Conservation (phyloP, 805 yeast species). For the Nakazawaea sp. region DNA sequence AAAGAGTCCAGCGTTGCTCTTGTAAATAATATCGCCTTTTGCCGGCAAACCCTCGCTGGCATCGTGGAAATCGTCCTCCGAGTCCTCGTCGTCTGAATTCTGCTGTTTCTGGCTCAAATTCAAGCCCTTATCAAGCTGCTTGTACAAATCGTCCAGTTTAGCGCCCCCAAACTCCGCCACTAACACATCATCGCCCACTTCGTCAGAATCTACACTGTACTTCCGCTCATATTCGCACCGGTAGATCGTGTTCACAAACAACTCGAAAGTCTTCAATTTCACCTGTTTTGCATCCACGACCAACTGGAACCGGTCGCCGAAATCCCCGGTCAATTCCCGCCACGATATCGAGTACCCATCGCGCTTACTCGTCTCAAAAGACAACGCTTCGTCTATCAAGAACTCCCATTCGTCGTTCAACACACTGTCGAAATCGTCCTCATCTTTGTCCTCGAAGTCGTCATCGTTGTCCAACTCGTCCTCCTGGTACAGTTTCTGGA, state of each 20-base stretch:
- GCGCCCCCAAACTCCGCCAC: slow-evolving; percentile 11
- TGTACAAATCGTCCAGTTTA: slow-evolving; percentile 13
- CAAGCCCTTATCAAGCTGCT: slow-evolving; percentile 7
- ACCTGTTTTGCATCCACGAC: slow-evolving; percentile 53
- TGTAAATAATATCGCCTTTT: slow-evolving; percentile 10
- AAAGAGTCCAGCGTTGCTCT: slow-evolving; percentile 31
- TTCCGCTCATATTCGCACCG: slow-evolving; percentile 74
- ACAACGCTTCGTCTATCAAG: slow-evolving; percentile 53
- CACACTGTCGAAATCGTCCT: slow-evolving; percentile 24
- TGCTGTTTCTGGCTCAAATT: slow-evolving; percentile 20
- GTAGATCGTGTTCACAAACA: slow-evolving; percentile 55
- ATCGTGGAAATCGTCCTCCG: slow-evolving; percentile 20
- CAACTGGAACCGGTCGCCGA: slow-evolving; percentile 79
- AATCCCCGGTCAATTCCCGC: slow-evolving; percentile 81
- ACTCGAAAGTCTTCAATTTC: slow-evolving; percentile 47
- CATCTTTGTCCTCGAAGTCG: slow-evolving; percentile 38
- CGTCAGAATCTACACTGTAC: slow-evolving; percentile 46
- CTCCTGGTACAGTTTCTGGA: slow-evolving; percentile 63
- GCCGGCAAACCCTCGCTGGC: slow-evolving; percentile 21
- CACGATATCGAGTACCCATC: slow-evolving; percentile 60
- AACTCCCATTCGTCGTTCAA: slow-evolving; percentile 65
- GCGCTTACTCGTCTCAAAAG: slow-evolving; percentile 40
- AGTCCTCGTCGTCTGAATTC: slow-evolving; percentile 22
- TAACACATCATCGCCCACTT: slow-evolving; percentile 40
- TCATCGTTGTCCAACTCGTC: slow-evolving; percentile 56